phyloP scores from a whole-genome alignment of 2,329 filamentous ascomycete species.

The Trichoderma koningiopsis region DNA sequence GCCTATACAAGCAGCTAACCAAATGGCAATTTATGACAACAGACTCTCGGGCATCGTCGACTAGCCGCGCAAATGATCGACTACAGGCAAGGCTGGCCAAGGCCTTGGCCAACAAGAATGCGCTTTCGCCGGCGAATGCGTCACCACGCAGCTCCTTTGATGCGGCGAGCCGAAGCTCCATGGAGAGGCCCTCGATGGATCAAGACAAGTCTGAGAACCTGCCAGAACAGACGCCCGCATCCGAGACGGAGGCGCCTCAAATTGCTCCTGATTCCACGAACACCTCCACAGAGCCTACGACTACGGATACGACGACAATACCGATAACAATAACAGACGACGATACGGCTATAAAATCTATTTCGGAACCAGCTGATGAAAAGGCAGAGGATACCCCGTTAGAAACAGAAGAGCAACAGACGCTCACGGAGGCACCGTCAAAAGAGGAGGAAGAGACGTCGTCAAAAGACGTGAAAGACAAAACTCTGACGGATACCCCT shows the following conservation, averaged over 20 bases:
- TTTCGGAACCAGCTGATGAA: neutral
- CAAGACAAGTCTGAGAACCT: slow-evolving; percentile 31
- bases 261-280: neutral
- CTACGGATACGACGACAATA: neutral
- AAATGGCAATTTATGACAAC: slow-evolving; percentile 19
- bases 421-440: neutral
- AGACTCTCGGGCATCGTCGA: slow-evolving; percentile 66
- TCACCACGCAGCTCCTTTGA: slow-evolving; percentile 45
- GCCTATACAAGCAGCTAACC: slow-evolving; percentile 3
- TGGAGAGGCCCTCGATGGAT: slow-evolving; percentile 37
- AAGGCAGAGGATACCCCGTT: neutral
- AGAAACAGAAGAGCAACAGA: neutral
- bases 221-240: slow-evolving; percentile 24
- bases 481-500: neutral
- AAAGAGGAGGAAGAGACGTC: neutral
- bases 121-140: slow-evolving; percentile 31
- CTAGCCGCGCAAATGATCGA: slow-evolving; percentile 61
- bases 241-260: slow-evolving; percentile 15
- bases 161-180: slow-evolving; percentile 33
- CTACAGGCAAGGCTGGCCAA: slow-evolving; percentile 88
- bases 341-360: neutral
- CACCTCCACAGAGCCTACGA: neutral
- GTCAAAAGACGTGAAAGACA: neutral
- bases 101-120: slow-evolving; percentile 74
- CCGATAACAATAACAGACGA: slow-evolving; percentile 1